Percentiles rank a stretch among this genome's conserved stretches.
Conservation (phyloP, 805 yeast genomes). For the Blastobotrys mokoenaii region DNA sequence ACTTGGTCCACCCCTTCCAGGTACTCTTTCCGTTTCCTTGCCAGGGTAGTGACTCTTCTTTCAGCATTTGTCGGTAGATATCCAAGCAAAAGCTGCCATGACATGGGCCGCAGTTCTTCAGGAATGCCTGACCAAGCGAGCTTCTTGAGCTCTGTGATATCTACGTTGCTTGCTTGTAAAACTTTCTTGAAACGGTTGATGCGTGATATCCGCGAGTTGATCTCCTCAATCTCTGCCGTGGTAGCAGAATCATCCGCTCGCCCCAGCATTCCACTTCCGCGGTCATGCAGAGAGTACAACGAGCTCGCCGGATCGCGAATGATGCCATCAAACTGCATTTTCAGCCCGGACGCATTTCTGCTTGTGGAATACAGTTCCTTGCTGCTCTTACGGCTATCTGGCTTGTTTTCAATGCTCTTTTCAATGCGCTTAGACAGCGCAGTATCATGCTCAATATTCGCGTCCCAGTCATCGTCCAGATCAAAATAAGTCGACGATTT, state of each 20-base stretch:
- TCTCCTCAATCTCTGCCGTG: slow-evolving; percentile 41
- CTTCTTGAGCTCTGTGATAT: slow-evolving; percentile 60
- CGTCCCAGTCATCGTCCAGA: slow-evolving; percentile 92
- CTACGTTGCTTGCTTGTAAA: slow-evolving; percentile 46
- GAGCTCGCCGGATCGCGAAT: slow-evolving; percentile 23
- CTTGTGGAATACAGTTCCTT: slow-evolving; percentile 1
- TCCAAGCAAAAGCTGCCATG: slow-evolving; percentile 87
- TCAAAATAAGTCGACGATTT: slow-evolving; percentile 41
- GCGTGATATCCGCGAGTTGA: slow-evolving; percentile 53
- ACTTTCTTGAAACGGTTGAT: slow-evolving; percentile 60
- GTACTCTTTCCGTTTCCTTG: slow-evolving; percentile 81
- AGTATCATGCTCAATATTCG: slow-evolving; percentile 42
- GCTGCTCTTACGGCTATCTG: slow-evolving; percentile 8
- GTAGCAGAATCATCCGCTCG: slow-evolving; percentile 14
- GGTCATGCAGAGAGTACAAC: slow-evolving; percentile 20
- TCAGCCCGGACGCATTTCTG: slow-evolving; percentile 8
- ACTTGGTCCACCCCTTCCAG: slow-evolving; percentile 62
- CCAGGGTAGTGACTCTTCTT: slow-evolving; percentile 60
- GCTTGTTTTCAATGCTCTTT: slow-evolving; percentile 19
- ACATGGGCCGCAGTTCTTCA: slow-evolving; percentile 61
- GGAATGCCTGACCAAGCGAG: slow-evolving; percentile 96
- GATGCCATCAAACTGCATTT: slow-evolving; percentile 20
- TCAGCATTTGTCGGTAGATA: slow-evolving; percentile 81
- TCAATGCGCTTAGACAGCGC: slow-evolving; percentile 9
- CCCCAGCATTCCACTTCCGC: slow-evolving; percentile 1